Percentiles rank a stretch among this genome's conserved stretches.
These are phyloP conservation scores for Protostelium mycophagum DNA, from an alignment of 78 protist species.

Conservation along the genomic window DNA sequence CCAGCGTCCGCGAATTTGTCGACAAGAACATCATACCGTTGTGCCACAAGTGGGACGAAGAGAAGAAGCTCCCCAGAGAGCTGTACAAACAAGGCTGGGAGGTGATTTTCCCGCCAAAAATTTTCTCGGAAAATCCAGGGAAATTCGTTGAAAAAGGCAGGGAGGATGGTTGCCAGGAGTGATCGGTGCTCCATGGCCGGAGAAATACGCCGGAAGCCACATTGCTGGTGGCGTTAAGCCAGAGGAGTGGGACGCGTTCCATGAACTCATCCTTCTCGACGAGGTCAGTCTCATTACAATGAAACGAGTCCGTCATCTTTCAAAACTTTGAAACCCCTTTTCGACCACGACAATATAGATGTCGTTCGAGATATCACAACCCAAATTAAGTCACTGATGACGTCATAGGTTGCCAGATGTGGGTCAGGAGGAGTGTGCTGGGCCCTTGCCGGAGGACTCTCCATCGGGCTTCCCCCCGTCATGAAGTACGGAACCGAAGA, in stretches of 20 bases:
- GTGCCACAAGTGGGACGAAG: constrained; percentile 19
- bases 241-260: constrained; percentile 39
- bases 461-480: constrained; percentile 59
- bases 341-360: too few relatives aligned
- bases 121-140: background rate
- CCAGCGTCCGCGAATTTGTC: constrained; percentile 18
- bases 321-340: too few relatives aligned
- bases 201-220: constrained; percentile 7
- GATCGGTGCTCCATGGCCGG: constrained; percentile 32
- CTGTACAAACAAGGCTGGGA: constrained; percentile 11
- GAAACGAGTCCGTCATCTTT: too few relatives aligned
- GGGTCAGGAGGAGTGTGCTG: background rate
- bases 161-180: constrained; percentile 8
- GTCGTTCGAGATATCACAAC: too few relatives aligned
- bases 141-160: background rate
- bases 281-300: constrained; percentile 28
- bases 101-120: background rate
- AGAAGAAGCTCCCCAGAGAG: constrained; percentile 17
- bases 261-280: constrained; percentile 26
- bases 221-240: constrained; percentile 31
- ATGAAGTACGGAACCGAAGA: constrained; percentile 44
- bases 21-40: constrained; percentile 17
- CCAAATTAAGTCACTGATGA: constrained; percentile 6
- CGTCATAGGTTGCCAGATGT: background rate
- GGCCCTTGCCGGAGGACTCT: background rate